These are phyloP conservation scores for Gastrodia elata DNA, from an alignment of 106 monocot genomes.

Conservation along the genomic window DNA sequence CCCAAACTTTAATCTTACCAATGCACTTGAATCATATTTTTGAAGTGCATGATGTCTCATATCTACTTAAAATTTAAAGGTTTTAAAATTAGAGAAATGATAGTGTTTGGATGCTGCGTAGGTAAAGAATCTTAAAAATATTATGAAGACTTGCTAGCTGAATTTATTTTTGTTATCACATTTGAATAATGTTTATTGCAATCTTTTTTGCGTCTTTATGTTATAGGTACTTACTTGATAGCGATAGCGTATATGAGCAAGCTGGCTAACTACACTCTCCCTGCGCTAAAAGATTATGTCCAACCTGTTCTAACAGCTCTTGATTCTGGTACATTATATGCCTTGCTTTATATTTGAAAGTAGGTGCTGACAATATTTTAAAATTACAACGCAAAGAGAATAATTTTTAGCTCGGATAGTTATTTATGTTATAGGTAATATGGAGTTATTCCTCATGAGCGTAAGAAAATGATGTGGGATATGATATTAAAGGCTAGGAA, in stretches of 20 bases:
- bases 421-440: neutral
- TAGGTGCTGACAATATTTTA: neutral
- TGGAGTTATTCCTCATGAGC: neutral
- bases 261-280: conserved; percentile 9
- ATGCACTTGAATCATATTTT: too few relatives aligned
- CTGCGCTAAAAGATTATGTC: conserved; percentile 51
- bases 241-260: conserved; percentile 44
- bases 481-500: neutral
- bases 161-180: conserved; percentile 5
- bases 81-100: too few relatives aligned
- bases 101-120: too few relatives aligned
- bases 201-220: neutral
- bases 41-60: too few relatives aligned
- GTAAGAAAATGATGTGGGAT: neutral
- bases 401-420: neutral
- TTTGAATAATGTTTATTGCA: neutral
- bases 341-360: neutral
- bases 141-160: neutral
- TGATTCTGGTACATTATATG: neutral
- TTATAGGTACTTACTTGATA: conserved; percentile 59
- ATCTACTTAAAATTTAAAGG: too few relatives aligned
- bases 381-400: neutral
- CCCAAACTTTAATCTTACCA: too few relatives aligned
- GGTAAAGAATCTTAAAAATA: too few relatives aligned
- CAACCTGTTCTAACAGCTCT: conserved; percentile 21